These are phyloP conservation scores for Lipomyces yamadae DNA, from an alignment of 805 yeast genomes.

Conservation along the genomic window DNA sequence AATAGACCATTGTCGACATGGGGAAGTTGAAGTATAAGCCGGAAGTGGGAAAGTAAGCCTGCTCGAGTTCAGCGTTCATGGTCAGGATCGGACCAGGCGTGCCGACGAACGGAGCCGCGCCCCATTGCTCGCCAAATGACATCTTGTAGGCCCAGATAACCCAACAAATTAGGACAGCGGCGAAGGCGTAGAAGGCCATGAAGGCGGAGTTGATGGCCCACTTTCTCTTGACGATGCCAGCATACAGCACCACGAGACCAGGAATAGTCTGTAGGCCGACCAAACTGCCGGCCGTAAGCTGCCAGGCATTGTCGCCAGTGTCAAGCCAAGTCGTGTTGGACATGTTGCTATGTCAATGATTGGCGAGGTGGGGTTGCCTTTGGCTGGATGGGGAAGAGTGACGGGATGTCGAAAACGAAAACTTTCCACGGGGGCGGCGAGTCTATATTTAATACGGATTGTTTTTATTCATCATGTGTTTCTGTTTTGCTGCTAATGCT, in stretches of 20 bases:
- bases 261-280: conserved; percentile 11
- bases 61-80: conserved; percentile 10
- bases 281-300: conserved; percentile 11
- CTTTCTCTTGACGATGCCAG: conserved; percentile 13
- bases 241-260: conserved; percentile 8
- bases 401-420: too few species aligned
- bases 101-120: conserved; percentile 8
- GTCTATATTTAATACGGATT: too few species aligned
- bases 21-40: conserved; percentile 1
- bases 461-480: too few species aligned
- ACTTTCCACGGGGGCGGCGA: too few species aligned
- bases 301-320: conserved; percentile 15
- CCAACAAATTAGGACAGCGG: conserved; percentile 8
- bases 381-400: too few species aligned
- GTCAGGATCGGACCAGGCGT: conserved; percentile 1
- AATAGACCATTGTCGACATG: conserved; percentile 12
- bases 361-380: too few species aligned
- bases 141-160: conserved; percentile 9
- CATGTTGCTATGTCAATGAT: neutral
- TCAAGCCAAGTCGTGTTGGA: conserved; percentile 8
- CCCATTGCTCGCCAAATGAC: conserved; percentile 11
- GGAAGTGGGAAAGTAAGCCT: conserved; percentile 1
- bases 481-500: too few species aligned
- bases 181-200: conserved; percentile 16
- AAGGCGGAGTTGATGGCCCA: conserved; percentile 16